Conservation (phyloP, 257 asterid genomes). For the Ballota nigra region DNA sequence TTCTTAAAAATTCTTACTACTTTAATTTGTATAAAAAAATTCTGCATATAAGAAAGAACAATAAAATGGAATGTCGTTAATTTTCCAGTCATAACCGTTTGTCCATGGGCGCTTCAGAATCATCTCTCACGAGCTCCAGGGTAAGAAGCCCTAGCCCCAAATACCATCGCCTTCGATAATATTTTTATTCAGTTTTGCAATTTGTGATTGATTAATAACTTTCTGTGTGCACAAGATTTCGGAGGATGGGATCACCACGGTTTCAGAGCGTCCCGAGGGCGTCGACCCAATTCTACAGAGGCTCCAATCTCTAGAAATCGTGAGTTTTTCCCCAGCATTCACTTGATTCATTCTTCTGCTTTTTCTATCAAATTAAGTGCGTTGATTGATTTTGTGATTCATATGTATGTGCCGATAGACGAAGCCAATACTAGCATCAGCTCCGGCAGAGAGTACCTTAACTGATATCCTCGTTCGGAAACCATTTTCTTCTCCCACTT, state of each 20-base stretch:
- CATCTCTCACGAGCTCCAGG: conserved; percentile 55
- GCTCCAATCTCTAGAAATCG: conserved; percentile 78
- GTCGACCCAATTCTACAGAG: conserved; percentile 71
- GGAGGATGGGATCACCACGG: conserved; percentile 78
- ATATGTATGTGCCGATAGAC: conserved; percentile 42
- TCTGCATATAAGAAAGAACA: background rate
- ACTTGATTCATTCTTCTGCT: background rate
- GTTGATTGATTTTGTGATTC: background rate
- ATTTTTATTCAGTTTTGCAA: background rate
- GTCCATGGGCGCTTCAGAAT: conserved; percentile 92
- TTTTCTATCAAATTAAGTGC: background rate
- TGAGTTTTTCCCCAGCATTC: conserved; percentile 32
- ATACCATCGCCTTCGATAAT: background rate
- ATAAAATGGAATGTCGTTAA: background rate
- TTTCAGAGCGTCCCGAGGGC: conserved; percentile 65
- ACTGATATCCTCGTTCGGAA: conserved; percentile 81
- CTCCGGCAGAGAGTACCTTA: conserved; percentile 76
- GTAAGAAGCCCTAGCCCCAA: conserved; percentile 39
- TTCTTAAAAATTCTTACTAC: too few relatives aligned
- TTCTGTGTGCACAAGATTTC: conserved; percentile 32
- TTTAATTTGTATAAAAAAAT: too few relatives aligned
- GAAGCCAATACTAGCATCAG: conserved; percentile 72
- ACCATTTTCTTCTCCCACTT: conserved; percentile 56
- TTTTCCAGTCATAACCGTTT: background rate
- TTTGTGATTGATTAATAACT: background rate